Evolutionary conservation across 208 protist species (phyloP), one percentile per base, ranked within the genome.

Genomic region (Kentomonas sorsogonicus): DNA sequence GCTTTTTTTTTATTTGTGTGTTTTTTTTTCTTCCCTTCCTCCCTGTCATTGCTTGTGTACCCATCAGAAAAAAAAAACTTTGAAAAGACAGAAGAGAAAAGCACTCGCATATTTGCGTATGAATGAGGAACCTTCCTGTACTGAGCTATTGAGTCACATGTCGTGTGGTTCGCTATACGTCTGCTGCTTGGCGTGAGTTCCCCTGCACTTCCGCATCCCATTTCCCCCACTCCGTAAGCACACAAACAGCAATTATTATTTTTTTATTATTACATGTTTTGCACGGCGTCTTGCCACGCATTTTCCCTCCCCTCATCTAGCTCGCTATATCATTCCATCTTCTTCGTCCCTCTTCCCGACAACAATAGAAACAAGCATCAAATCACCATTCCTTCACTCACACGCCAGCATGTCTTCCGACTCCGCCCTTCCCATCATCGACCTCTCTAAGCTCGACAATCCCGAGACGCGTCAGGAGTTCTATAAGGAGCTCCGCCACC

Each of bases 371-470:
- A 48, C 9, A 48, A 48, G 25, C 11, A 48, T 26, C 25, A 13
- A 48, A 48, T 18, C n/a, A n/a, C n/a, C n/a, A n/a, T n/a, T n/a
- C n/a, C n/a, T n/a, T n/a, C n/a, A n/a, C n/a, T n/a, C 20, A 54
- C 11, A 4, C 3, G 4, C 18, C 3, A 9, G n/a, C 2, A 39
- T 34, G 26, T 25, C 48, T 5, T 6, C 48, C n/a, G 48, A 54
- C 16, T 9, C 11, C 18, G 39, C 13, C 18, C 46, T 63, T 0
- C 57, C 57, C 10, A 54, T 63, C 36, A 63, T 63, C 29, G 48
- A 63, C 57, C 57, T 63, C 40, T 23, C 57, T 2, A 29, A 47
- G 34, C 43, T 63, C 16, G 57, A 63, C 34, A 63, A 63, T 34
- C 46, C 53, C 46, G 47, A 29, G n/a, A 63, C 57, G 22, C 30